These are phyloP conservation scores for Fraxinus nigra DNA, from an alignment of 305 asterid species.

Conservation along the genomic window DNA sequence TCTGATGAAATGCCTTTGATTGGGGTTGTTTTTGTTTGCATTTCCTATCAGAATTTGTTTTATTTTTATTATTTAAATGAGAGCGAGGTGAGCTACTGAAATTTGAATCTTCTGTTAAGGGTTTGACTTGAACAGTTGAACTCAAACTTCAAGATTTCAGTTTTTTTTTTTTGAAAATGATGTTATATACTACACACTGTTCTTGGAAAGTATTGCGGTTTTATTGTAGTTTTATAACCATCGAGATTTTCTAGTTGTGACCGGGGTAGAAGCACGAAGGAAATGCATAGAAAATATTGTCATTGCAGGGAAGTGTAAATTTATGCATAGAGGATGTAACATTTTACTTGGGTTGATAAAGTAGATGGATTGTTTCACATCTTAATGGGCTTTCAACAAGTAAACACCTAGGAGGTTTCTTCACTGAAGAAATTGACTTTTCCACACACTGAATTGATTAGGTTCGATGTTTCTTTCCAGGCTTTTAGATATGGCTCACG, in stretches of 20 bases:
- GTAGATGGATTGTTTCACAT: slow-evolving; percentile 94
- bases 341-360: slow-evolving; percentile 93
- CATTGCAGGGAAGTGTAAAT: slow-evolving; percentile 46
- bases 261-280: slow-evolving; percentile 34
- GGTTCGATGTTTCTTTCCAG: slow-evolving; percentile 73
- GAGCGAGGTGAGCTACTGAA: background rate
- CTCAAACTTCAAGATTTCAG: background rate
- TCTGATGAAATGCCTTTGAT: slow-evolving; percentile 2
- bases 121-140: background rate
- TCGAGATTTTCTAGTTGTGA: slow-evolving; percentile 1
- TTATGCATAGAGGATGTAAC: slow-evolving; percentile 51
- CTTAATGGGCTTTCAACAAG: slow-evolving; percentile 91
- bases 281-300: slow-evolving; percentile 36
- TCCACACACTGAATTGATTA: slow-evolving; percentile 63
- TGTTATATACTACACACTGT: background rate
- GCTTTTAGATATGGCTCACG: slow-evolving; percentile 56
- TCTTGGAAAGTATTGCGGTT: background rate
- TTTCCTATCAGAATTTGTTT: background rate
- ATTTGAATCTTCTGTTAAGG: background rate
- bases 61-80: background rate
- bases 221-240: background rate
- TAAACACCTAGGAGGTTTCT: slow-evolving; percentile 82
- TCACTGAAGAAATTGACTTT: slow-evolving; percentile 78
- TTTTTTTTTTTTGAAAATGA: background rate
- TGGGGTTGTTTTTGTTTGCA: background rate